These are phyloP conservation scores for Phlyctochytrium arcticum DNA, from an alignment of 192 early-diverging fungal species.

Conservation along the genomic window DNA sequence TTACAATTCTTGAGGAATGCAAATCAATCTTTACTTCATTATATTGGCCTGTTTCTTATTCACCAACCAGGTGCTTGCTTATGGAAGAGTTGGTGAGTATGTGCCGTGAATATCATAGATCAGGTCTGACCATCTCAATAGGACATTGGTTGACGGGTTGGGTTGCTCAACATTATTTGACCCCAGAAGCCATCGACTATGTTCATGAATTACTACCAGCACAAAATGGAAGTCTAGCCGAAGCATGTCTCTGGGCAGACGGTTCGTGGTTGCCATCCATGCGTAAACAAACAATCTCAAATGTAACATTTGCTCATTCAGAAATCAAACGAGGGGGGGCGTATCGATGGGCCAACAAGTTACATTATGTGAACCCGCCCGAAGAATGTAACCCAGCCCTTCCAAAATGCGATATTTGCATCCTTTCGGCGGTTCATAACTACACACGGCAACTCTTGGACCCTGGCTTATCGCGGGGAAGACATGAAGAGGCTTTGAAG, in stretches of 20 bases:
- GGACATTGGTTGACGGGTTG: slow-evolving; percentile 27
- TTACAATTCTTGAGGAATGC: no score
- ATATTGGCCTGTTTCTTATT: no score
- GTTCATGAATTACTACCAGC: slow-evolving; percentile 12
- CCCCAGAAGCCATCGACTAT: slow-evolving; percentile 2
- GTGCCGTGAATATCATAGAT: no score
- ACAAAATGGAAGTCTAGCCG: slow-evolving; percentile 15
- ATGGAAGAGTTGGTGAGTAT: no score
- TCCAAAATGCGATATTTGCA: background rate
- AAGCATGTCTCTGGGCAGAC: slow-evolving; percentile 27
- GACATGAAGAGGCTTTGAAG: slow-evolving; percentile 24
- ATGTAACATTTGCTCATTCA: background rate
- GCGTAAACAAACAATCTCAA: background rate
- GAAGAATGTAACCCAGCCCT: background rate
- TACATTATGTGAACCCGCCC: slow-evolving; percentile 21
- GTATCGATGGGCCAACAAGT: background rate
- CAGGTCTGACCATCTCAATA: background rate
- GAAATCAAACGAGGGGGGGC: background rate
- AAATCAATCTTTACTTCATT: no score
- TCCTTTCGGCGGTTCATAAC: slow-evolving; percentile 29
- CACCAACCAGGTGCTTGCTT: no score
- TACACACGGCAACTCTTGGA: slow-evolving; percentile 15
- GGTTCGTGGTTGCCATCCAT: background rate
- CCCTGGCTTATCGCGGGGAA: background rate
- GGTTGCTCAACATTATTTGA: slow-evolving; percentile 22